Conservation (phyloP, 2,329 filamentous ascomycete species). For the Diaporthe citri region DNA sequence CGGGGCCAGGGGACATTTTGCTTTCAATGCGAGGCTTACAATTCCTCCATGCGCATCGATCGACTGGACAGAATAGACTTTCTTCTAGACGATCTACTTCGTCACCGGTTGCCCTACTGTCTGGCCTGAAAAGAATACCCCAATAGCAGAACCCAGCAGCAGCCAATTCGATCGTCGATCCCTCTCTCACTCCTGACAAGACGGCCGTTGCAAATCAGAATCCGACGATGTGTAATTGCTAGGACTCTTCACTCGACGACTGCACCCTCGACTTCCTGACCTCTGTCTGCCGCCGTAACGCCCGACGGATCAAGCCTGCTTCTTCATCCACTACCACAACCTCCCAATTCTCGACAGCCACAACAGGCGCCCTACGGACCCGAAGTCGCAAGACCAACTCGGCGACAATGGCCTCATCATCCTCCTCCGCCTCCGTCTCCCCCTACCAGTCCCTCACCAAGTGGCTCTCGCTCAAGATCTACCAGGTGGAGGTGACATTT, state of each 20-base stretch:
- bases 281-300: background rate
- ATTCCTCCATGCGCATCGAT: constrained; percentile 13
- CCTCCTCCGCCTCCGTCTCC: constrained; percentile 41
- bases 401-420: constrained; percentile 53
- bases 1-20: constrained; percentile 28
- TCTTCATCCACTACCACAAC: background rate
- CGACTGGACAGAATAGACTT: constrained; percentile 19
- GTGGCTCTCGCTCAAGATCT: constrained; percentile 95
- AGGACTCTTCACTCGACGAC: constrained; percentile 28
- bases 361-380: background rate
- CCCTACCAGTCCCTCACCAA: constrained; percentile 71
- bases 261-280: constrained; percentile 12
- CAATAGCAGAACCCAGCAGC: background rate
- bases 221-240: constrained; percentile 15
- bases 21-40: constrained; percentile 23
- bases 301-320: background rate
- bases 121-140: background rate
- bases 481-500: constrained; percentile 98
- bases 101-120: background rate
- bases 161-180: background rate
- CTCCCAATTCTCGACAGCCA: background rate
- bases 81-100: background rate
- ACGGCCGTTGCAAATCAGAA: background rate
- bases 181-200: background rate
- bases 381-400: background rate